phyloP scores from a whole-genome alignment of 495 filamentous ascomycete genomes.

The Penicillium soppii region DNA sequence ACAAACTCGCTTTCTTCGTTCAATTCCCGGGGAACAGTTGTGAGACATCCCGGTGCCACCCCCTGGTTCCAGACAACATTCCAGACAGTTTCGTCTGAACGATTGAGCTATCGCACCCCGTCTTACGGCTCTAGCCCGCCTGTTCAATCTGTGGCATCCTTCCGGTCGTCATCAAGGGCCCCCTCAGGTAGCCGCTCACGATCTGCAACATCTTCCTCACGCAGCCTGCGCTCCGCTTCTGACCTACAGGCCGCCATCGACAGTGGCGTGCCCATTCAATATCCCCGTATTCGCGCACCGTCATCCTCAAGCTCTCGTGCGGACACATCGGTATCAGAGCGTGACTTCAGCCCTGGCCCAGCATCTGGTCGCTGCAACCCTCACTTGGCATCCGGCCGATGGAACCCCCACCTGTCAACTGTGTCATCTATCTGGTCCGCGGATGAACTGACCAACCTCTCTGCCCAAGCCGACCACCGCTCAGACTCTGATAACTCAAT shows the following conservation, averaged over 20 bases:
- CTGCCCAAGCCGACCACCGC: slow-evolving; percentile 16
- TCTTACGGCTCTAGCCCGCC: slow-evolving; percentile 45
- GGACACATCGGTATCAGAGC: slow-evolving; percentile 8
- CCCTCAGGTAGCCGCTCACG: slow-evolving; percentile 36
- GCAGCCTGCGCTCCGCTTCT: slow-evolving; percentile 34
- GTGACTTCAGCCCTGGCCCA: slow-evolving; percentile 34
- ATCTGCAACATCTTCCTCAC: slow-evolving; percentile 40
- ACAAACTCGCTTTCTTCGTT: slow-evolving; percentile 48
- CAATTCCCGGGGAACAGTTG: slow-evolving; percentile 52
- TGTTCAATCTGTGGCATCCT: slow-evolving; percentile 27
- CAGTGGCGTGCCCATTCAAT: slow-evolving; percentile 46
- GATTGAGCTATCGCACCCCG: slow-evolving; percentile 33
- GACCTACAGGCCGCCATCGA: slow-evolving; percentile 42
- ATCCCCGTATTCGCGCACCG: slow-evolving; percentile 46
- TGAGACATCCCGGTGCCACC: slow-evolving; percentile 34
- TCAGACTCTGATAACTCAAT: slow-evolving; percentile 13
- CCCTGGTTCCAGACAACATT: slow-evolving; percentile 39
- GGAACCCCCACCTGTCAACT: slow-evolving; percentile 74
- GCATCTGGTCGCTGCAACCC: slow-evolving; percentile 63
- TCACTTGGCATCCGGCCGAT: slow-evolving; percentile 58
- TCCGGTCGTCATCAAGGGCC: slow-evolving; percentile 30
- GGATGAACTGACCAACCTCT: slow-evolving; percentile 24
- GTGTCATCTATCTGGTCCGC: slow-evolving; percentile 64
- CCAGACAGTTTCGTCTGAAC: slow-evolving; percentile 36
- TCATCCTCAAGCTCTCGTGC: slow-evolving; percentile 48